A percentile compares a stretch with the other conserved stretches of the same genome.
These are phyloP conservation scores for Cladorrhinum sp. DNA, from an alignment of 2,329 filamentous ascomycete species.

Conservation along the genomic window DNA sequence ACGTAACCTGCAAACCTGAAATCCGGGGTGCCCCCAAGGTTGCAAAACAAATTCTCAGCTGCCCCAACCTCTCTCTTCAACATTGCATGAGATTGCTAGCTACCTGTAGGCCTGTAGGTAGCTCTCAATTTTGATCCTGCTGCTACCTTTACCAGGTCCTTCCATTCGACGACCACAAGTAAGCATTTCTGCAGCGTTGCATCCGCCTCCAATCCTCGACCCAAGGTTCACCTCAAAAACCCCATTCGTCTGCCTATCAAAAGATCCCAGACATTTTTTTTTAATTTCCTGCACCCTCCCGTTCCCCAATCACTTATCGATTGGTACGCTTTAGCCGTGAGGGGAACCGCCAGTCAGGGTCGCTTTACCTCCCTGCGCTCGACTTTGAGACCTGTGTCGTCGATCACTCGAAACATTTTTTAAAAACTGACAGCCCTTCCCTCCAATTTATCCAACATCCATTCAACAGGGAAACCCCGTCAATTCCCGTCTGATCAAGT, in stretches of 20 bases:
- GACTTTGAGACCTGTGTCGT: neutral
- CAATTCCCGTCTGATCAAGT: neutral
- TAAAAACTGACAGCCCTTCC: too few relatives aligned
- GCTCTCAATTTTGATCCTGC: neutral
- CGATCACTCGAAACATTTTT: neutral
- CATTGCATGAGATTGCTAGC: neutral
- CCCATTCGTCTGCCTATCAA: neutral
- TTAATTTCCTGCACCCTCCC: slow-evolving; percentile 7
- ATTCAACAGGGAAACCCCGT: neutral
- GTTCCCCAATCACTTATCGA: neutral
- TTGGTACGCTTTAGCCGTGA: neutral
- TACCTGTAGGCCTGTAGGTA: too few relatives aligned
- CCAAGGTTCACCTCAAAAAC: neutral
- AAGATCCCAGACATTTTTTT: slow-evolving; percentile 6
- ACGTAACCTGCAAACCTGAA: neutral
- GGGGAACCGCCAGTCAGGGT: neutral
- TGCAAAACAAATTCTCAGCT: neutral
- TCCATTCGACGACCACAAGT: slow-evolving; percentile 8
- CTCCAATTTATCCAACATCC: neutral
- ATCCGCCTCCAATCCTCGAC: slow-evolving; percentile 16
- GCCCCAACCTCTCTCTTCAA: neutral
- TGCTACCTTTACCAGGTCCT: slow-evolving; percentile 16
- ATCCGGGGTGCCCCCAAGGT: neutral
- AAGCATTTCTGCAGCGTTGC: slow-evolving; percentile 18
- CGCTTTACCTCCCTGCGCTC: neutral